Conservation (phyloP, 257 asterid species). For the Ilex aquifolium region DNA sequence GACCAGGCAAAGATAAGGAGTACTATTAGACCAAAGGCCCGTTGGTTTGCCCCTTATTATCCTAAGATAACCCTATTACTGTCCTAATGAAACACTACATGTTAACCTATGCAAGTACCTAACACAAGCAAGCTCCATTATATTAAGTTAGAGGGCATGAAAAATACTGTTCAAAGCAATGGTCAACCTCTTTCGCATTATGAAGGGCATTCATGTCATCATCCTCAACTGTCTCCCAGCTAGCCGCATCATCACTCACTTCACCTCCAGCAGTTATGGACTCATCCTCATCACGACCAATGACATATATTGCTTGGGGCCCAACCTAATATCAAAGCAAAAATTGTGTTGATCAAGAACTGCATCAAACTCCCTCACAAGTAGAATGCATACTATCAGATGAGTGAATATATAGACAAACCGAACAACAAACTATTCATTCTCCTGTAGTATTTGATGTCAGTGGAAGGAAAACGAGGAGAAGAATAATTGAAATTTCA, state of each 20-base stretch:
- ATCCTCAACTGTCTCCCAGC: conserved; percentile 99
- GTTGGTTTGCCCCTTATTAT: too few relatives aligned
- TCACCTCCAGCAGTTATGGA: conserved; percentile 83
- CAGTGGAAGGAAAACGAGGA: too few relatives aligned
- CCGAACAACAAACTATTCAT: background rate
- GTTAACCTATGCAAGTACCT: background rate
- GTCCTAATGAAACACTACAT: too few relatives aligned
- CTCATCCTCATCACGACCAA: conserved; percentile 97
- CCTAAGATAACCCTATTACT: too few relatives aligned
- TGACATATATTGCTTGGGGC: conserved; percentile 98
- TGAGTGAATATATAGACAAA: background rate
- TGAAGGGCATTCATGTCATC: conserved; percentile 47
- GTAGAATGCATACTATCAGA: background rate
- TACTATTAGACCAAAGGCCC: too few relatives aligned
- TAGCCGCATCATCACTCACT: conserved; percentile 60
- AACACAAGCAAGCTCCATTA: background rate
- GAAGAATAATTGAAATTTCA: too few relatives aligned
- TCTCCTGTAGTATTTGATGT: too few relatives aligned
- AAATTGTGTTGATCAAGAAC: conserved; percentile 2
- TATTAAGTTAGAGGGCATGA: background rate
- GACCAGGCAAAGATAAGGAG: too few relatives aligned
- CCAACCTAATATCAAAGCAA: conserved; percentile 61
- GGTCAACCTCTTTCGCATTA: conserved; percentile 51
- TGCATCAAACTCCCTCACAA: background rate
- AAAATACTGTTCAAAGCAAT: conserved; percentile 18